Percentiles rank a stretch among this genome's conserved stretches.
These are phyloP conservation scores for Gynandropsis gynandra DNA, from an alignment of 345 rosid genomes.

Conservation along the genomic window DNA sequence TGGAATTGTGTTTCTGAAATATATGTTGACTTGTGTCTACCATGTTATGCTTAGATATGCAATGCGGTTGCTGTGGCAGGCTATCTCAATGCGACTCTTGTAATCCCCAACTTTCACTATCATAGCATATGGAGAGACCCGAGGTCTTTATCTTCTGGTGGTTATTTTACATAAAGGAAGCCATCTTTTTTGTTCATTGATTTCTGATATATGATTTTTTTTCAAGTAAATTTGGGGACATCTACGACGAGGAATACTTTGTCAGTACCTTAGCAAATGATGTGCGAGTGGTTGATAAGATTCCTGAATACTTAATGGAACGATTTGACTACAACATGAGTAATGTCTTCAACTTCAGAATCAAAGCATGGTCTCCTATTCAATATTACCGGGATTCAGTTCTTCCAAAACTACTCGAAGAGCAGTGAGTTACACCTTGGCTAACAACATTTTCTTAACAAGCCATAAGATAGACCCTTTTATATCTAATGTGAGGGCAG, in stretches of 20 bases:
- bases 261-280: slow-evolving; percentile 62
- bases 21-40: slow-evolving; percentile 24
- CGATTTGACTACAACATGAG: slow-evolving; percentile 84
- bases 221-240: slow-evolving; percentile 80
- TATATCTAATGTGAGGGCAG: slow-evolving; percentile 3
- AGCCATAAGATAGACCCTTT: slow-evolving; percentile 10
- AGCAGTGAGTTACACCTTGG: slow-evolving; percentile 57
- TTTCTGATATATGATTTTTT: slow-evolving; percentile 20
- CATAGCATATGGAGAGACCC: slow-evolving; percentile 99
- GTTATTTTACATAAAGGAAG: slow-evolving; percentile 7
- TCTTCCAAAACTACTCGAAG: slow-evolving; percentile 86
- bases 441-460: not conserved
- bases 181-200: slow-evolving; percentile 8
- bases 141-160: slow-evolving; percentile 41
- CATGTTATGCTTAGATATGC: slow-evolving; percentile 69
- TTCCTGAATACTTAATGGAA: slow-evolving; percentile 92
- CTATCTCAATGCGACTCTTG: slow-evolving; percentile 91
- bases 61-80: slow-evolving; percentile 99
- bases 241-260: slow-evolving; percentile 85
- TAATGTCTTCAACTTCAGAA: slow-evolving; percentile 93
- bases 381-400: slow-evolving; percentile 75
- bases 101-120: slow-evolving; percentile 88
- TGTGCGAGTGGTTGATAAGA: slow-evolving; percentile 69
- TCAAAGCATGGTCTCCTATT: slow-evolving; percentile 96
- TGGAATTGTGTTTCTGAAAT: slow-evolving; percentile 15